Percentiles rank a stretch among this genome's conserved stretches.
Conservation (phyloP, 805 yeast species). For the Torulaspora microellipsoides region DNA sequence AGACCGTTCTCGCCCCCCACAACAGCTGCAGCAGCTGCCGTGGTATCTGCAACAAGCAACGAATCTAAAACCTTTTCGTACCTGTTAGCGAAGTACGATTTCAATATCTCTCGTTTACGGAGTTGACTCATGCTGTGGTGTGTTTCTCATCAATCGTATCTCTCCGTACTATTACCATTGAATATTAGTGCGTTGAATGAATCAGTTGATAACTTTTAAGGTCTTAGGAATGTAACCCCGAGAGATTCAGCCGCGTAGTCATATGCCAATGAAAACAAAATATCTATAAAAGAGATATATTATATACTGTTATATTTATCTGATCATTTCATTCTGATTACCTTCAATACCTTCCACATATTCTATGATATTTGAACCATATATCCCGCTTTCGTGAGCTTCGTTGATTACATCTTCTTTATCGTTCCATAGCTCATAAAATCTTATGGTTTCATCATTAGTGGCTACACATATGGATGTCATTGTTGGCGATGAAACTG, state of each 20-base stretch:
- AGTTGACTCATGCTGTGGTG: not conserved
- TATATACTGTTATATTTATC: slow-evolving; percentile 3
- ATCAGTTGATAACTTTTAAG: too few relatives aligned
- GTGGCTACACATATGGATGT: slow-evolving; percentile 65
- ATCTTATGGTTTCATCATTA: slow-evolving; percentile 72
- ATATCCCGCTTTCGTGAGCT: slow-evolving; percentile 43
- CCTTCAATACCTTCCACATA: slow-evolving; percentile 49
- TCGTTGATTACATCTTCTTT: slow-evolving; percentile 35
- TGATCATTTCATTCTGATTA: slow-evolving; percentile 7
- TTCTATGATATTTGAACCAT: slow-evolving; percentile 56
- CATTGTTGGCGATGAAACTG: slow-evolving; percentile 62
- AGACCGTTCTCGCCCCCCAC: slow-evolving; percentile 8
- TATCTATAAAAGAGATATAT: not conserved
- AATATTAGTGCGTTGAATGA: too few relatives aligned
- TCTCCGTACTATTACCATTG: too few relatives aligned
- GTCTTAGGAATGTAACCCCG: too few relatives aligned
- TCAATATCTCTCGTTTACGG: slow-evolving; percentile 18
- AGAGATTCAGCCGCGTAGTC: too few relatives aligned
- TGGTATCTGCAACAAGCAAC: slow-evolving; percentile 21
- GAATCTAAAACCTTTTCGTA: slow-evolving; percentile 28
- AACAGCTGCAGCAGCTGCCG: slow-evolving; percentile 13
- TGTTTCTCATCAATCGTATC: too few relatives aligned
- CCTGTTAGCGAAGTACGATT: slow-evolving; percentile 21
- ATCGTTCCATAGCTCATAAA: slow-evolving; percentile 67
- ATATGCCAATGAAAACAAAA: too few relatives aligned